Evolutionary conservation across 2,329 filamentous ascomycete genomes (phyloP), one percentile per base, ranked within the genome.

Genomic region (Thielaviopsis euricoi): DNA sequence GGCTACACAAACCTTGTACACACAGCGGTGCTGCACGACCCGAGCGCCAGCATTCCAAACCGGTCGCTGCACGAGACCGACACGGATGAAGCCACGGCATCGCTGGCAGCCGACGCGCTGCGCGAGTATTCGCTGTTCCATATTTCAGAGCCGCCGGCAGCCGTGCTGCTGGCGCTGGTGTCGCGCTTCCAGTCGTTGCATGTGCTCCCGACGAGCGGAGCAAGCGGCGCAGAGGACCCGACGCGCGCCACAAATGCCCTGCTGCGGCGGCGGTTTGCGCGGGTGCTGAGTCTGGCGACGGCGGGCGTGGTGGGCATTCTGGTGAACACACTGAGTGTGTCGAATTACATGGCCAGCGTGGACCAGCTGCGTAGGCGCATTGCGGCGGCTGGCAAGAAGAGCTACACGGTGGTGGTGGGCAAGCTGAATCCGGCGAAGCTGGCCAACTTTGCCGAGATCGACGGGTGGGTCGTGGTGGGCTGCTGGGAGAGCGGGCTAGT

Each of bases 401-500:
- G 82, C 68, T 98, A 98, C 69, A 88, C 91, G 1, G 88, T 98
- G 53, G 93, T 98, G 1, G 93, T 98, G 0, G 93, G 93, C 60
- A 97, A 97, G 69, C 76, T 98, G 25, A 98, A 97, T 66, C 85
- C 90, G 0, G 91, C 90, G 43, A 98, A 98, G 69, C 77, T 98
- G 22, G 93, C 93, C 53, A 98, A 98, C 70, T 98, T 98, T 71
- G 82, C 86, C 59, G 93, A 98, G 69, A 81, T 98, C 5, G 91
- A 89, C 50, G 91, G 89, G 17, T 98, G 93, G 93, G 89, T 97
- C 0, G 89, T 97, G 0, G 87, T 98, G 10, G 91, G 93, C 2
- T 98, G 93, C 71, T 98, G 93, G 93, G 93, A 98, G 72, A 95
- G 90, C 68, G 89, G 87, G 60, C 73, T 97, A 55, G 81, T 98